A percentile compares a stretch with the other conserved stretches of the same genome.
These are phyloP conservation scores for Monilinia laxa DNA, from an alignment of 2,329 filamentous ascomycete genomes.

Conservation along the genomic window DNA sequence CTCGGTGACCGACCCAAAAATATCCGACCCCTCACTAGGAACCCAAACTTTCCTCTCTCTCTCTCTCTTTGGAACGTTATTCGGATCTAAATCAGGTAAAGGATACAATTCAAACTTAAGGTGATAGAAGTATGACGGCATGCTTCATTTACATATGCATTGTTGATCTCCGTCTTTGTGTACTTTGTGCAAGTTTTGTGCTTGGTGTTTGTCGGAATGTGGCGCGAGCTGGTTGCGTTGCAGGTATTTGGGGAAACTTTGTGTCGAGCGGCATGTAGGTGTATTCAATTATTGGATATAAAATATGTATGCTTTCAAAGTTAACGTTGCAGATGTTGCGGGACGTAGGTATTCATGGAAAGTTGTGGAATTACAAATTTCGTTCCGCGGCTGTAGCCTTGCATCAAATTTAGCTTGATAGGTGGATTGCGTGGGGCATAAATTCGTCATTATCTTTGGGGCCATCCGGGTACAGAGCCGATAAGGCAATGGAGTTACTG, in stretches of 20 bases:
- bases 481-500: constrained; percentile 1
- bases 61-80: constrained; percentile 16
- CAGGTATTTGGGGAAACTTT: background rate
- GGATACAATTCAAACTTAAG: constrained; percentile 64
- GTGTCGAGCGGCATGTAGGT: background rate
- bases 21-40: constrained; percentile 48
- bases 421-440: constrained; percentile 7
- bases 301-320: background rate
- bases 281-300: background rate
- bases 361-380: constrained; percentile 10
- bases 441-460: constrained; percentile 5
- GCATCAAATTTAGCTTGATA: constrained; percentile 15
- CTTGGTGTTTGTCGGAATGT: background rate
- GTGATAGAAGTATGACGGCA: constrained; percentile 58
- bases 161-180: background rate
- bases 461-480: background rate
- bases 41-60: constrained; percentile 47
- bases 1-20: constrained; percentile 40
- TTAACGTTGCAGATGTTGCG: constrained; percentile 1
- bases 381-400: constrained; percentile 20
- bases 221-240: background rate
- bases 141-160: constrained; percentile 23
- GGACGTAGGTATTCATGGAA: background rate
- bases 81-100: constrained; percentile 27
- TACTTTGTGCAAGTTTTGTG: background rate